Evolutionary conservation across 2,329 filamentous ascomycete genomes (phyloP), one percentile per base, ranked within the genome.

Genomic region (Phialophora verrucosa): DNA sequence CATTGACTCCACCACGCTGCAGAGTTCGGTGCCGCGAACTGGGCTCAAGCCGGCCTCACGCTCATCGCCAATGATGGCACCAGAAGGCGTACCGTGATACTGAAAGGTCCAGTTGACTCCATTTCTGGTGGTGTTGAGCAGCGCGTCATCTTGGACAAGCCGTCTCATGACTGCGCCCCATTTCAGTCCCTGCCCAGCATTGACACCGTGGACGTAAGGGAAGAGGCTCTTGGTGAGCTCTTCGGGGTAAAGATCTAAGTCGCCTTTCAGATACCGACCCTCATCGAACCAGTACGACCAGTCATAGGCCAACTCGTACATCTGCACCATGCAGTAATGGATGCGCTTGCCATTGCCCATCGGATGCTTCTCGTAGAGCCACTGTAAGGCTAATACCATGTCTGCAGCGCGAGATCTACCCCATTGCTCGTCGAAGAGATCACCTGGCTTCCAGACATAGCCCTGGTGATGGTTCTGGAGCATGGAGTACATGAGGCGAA

Each of bases 401-500:
- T 84, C 82, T 17, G 78, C 75, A 31, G 75, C 75, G 35, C 81
- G 72, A 12, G 78, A 77, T 32, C 75, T 72, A 32, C 77, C 77
- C 79, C 80, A 82, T 47, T 75, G 73, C 38, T 76, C 73, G 62
- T 81, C 78, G 29, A 84, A 80, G 12, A 77, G 72, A 63, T 83
- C 80, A 1, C 78, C 78, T 1, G 75, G 71, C 32, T 82, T 81
- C 59, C 78, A 77, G 17, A 84, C 74, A 61, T 84, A 81, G 0
- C 86, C 86, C 1, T 80, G 80, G 53, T 81, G 82, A 69, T 86
- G 81, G 63, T 86, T 74, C 62, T 78, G 76, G 20, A 88, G 78
- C 85, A 88, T 88, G 35, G 73, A 74, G 68, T 87, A 79, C 71
- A 83, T 82, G 3, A 88, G 74, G 3, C 75, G 71, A 44, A 84